A percentile compares a stretch with the other conserved stretches of the same genome.
phyloP scores from a whole-genome alignment of 2,329 filamentous ascomycete genomes.

The Lomentospora prolificans region DNA sequence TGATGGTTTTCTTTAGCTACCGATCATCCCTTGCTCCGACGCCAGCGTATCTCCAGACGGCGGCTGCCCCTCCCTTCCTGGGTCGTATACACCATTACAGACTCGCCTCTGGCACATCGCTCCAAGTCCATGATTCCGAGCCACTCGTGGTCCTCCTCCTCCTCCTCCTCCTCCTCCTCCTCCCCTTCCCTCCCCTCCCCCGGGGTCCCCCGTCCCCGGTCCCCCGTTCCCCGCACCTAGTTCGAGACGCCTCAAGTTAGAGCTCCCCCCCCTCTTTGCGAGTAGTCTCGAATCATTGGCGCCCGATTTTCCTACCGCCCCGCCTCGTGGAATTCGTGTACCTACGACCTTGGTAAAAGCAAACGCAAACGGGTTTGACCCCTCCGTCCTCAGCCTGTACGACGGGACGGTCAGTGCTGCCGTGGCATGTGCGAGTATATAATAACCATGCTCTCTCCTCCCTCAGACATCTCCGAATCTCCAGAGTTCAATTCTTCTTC shows the following conservation, averaged over 20 bases:
- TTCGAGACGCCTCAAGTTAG: constrained; percentile 1
- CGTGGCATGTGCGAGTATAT: too few species aligned
- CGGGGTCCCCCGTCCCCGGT: background rate
- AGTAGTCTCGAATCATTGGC: background rate
- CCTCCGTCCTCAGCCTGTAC: background rate
- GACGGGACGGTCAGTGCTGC: too few species aligned
- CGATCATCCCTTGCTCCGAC: too few species aligned
- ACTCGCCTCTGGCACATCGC: too few species aligned
- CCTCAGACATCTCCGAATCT: background rate
- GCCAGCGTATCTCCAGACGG: too few species aligned
- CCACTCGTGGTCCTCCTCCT: too few species aligned
- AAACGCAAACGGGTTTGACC: too few species aligned
- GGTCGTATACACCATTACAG: too few species aligned
- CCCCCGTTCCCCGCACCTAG: background rate
- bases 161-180: too few species aligned
- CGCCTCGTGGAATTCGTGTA: too few species aligned
- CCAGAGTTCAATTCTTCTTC: background rate
- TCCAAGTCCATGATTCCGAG: background rate
- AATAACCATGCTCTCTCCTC: background rate
- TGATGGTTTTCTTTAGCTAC: too few species aligned
- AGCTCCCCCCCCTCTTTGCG: constrained; percentile 2
- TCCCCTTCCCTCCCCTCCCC: background rate
- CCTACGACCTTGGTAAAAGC: too few species aligned
- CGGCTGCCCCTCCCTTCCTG: background rate
- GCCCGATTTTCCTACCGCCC: background rate